Base-by-base conservation (phyloP, 164 flowering plant species). In the Stephania japonica region DNA sequence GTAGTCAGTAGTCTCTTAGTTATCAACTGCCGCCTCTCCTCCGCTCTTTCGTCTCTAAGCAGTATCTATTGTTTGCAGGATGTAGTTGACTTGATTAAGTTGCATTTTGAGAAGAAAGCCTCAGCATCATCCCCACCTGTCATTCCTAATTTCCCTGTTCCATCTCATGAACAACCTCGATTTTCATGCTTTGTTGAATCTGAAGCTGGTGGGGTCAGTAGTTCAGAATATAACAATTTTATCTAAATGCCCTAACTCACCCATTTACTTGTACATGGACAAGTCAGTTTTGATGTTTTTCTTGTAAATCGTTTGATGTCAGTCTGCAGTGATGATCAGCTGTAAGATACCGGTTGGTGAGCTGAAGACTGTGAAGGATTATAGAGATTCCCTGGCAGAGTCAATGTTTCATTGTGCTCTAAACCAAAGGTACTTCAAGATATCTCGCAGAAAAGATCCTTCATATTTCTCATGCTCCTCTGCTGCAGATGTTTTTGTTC, bases 181-280 rank as follows among this genome's bases (percentile, higher is more conserved):
- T 90, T 86, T 85, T 94, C 97, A 77, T 91, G 91, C 80, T 91
- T 91, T 72, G 87, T 87, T 76, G 99, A 94, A 81, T 89, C 97
- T 75, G 99, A 94, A 86, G 97, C 97, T 77, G 90, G 91, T 71
- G 97, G 99, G 91, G 99, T 94, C 59, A 86, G 90, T 86, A 32
- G 14, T 65, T n/a, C 21, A 2, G 11, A 5, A 12, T 27, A 71
- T 16, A 49, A 71, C 56, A 19, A 65, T 49, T 32, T 65, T 23
- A 62, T 72, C 26, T 43, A n/a, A 56, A 11, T 71, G 41, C 41
- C 25, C 21, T 41, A 6, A 1, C 14, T 53, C 25, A 69, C 26
- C 10, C 2, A 76, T 53, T 65, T 25, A 44, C 50, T 23, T n/a
- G 12, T 47, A 14, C 49, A 62, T 44, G 38, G 21, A 11, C 13